Percentiles rank a stretch among this genome's conserved stretches.
Evolutionary conservation across 257 asterid genomes (phyloP).

Genomic region (Apocynum venetum): DNA sequence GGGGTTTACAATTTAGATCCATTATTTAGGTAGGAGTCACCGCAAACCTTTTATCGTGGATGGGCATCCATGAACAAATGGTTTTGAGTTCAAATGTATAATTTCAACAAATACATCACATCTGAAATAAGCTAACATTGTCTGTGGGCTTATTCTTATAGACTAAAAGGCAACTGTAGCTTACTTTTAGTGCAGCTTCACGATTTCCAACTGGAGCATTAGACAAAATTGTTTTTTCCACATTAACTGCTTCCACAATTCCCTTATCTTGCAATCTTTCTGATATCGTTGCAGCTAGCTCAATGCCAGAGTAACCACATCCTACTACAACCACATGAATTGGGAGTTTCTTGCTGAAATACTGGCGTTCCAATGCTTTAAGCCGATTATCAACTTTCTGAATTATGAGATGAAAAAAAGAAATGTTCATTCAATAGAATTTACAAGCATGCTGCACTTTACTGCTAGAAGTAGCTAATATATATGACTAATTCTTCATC

Average conservation of each 20-base stretch:
- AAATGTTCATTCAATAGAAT: constrained; percentile 17
- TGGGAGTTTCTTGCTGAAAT: constrained; percentile 61
- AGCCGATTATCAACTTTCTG: constrained; percentile 82
- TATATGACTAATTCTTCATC: neutral
- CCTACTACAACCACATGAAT: constrained; percentile 86
- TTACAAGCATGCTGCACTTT: constrained; percentile 9
- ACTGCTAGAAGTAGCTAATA: constrained; percentile 1
- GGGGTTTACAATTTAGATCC: neutral
- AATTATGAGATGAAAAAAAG: constrained; percentile 17
- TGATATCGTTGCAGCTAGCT: constrained; percentile 87
- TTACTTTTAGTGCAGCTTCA: constrained; percentile 83
- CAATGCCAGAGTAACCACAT: constrained; percentile 96
- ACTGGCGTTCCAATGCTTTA: constrained; percentile 58
- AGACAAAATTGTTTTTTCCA: constrained; percentile 62
- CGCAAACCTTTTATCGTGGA: neutral
- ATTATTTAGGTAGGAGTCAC: neutral
- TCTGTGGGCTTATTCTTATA: neutral
- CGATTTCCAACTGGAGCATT: constrained; percentile 84
- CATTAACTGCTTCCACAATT: constrained; percentile 77
- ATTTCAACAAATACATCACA: neutral
- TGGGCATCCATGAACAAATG: neutral
- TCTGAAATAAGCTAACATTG: neutral
- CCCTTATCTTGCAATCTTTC: constrained; percentile 83
- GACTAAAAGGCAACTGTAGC: constrained; percentile 14
- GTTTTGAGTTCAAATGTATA: neutral